These are phyloP conservation scores for Backusella westeae DNA, from an alignment of 192 early-diverging fungal genomes.

Conservation along the genomic window DNA sequence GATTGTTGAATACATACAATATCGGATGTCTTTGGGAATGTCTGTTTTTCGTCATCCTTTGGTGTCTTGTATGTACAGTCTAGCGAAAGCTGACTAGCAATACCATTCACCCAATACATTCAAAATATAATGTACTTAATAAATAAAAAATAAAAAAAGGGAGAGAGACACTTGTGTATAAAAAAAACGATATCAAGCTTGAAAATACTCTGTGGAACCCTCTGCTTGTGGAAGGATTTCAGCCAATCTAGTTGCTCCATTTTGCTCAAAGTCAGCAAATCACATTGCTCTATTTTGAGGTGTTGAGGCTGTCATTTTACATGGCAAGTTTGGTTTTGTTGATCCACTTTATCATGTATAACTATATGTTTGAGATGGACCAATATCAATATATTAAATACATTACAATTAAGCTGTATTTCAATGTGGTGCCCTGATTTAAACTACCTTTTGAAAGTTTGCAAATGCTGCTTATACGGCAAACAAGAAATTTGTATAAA, in stretches of 20 bases:
- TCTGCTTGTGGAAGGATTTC: background rate
- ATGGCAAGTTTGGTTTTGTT: too few species aligned
- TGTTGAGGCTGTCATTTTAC: too few species aligned
- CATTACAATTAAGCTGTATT: too few species aligned
- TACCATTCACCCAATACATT: constrained; percentile 39
- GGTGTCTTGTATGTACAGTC: constrained; percentile 12
- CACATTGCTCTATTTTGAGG: too few species aligned
- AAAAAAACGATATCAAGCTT: background rate
- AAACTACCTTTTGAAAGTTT: too few species aligned
- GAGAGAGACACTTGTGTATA: background rate
- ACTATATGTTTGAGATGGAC: too few species aligned
- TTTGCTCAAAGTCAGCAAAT: too few species aligned
- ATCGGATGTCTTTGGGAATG: constrained; percentile 32
- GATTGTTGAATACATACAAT: constrained; percentile 48
- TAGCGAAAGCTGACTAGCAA: constrained; percentile 31
- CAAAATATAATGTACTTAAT: background rate
- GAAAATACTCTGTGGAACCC: background rate
- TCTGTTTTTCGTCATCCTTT: constrained; percentile 18
- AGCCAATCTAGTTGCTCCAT: background rate
- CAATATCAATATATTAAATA: too few species aligned
- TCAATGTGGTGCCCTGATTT: too few species aligned
- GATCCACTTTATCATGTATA: too few species aligned
- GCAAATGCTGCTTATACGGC: too few species aligned
- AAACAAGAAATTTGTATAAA: too few species aligned
- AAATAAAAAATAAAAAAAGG: background rate